A percentile compares a stretch with the other conserved stretches of the same genome.
Evolutionary conservation across 441 rosid species (phyloP).

Genomic region (Arabidopsis hybrid): DNA sequence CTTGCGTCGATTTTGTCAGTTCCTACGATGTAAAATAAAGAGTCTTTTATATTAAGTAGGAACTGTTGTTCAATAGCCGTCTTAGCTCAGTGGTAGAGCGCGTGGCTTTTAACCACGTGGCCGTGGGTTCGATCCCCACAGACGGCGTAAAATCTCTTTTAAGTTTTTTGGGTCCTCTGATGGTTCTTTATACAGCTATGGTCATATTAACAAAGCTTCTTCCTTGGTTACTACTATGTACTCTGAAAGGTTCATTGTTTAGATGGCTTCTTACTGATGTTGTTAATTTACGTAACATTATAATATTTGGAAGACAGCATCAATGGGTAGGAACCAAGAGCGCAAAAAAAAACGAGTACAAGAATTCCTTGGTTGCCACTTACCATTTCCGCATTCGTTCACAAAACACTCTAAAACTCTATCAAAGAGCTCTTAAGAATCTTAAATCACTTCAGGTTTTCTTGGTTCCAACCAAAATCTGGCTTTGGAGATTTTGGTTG

Average conservation of each 20-base stretch:
- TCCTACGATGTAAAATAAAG: background rate
- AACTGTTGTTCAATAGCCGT: conserved; percentile 23
- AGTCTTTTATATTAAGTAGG: rapidly evolving
- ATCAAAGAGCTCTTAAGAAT: too few relatives aligned
- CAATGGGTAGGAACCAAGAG: background rate
- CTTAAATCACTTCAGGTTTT: conserved; percentile 6
- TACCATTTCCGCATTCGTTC: conserved; percentile 7
- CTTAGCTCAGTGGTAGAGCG: conserved; percentile 58
- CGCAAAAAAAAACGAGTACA: background rate
- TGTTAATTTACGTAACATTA: background rate
- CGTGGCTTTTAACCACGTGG: conserved; percentile 54
- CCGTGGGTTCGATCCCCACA: conserved; percentile 52
- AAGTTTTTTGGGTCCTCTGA: background rate
- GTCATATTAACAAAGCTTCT: too few relatives aligned
- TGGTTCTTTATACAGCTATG: background rate
- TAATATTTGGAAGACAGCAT: background rate
- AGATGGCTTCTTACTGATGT: background rate
- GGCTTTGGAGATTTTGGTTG: conserved; percentile 88
- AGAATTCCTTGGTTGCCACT: background rate
- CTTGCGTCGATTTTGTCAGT: background rate
- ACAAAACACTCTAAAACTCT: conserved; percentile 19
- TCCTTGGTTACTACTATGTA: background rate
- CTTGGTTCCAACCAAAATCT: conserved; percentile 52
- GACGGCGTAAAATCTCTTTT: conserved; percentile 27
- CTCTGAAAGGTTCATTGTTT: background rate